phyloP scores from a whole-genome alignment of 192 early-diverging fungal genomes.

The Backusella circina region DNA sequence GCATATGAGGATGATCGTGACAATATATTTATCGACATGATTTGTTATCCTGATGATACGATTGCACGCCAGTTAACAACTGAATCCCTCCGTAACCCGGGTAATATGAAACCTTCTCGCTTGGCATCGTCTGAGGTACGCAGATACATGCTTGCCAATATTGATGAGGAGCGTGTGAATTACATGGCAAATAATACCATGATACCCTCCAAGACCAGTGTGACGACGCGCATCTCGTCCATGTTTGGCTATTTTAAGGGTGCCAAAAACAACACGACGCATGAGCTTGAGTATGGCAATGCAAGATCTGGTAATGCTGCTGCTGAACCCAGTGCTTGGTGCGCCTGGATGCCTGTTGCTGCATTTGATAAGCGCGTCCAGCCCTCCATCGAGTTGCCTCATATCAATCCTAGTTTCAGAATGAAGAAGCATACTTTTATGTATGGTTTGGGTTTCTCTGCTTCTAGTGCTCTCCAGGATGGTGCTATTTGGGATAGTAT shows the following conservation, averaged over 20 bases:
- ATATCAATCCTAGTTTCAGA: slow-evolving; percentile 34
- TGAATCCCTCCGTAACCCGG: slow-evolving; percentile 50
- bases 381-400: slow-evolving; percentile 37
- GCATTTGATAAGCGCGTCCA: slow-evolving; percentile 15
- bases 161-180: slow-evolving; percentile 46
- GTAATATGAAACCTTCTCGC: slow-evolving; percentile 33
- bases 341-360: slow-evolving; percentile 28
- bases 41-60: slow-evolving; percentile 58
- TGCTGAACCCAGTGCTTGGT: slow-evolving; percentile 1
- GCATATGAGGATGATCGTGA: slow-evolving; percentile 67
- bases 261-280: neutral
- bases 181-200: slow-evolving; percentile 38
- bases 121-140: slow-evolving; percentile 54
- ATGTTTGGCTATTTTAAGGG: slow-evolving; percentile 30
- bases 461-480: slow-evolving; percentile 12
- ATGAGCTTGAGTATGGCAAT: neutral
- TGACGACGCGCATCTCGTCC: slow-evolving; percentile 10
- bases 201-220: slow-evolving; percentile 14
- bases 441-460: slow-evolving; percentile 41
- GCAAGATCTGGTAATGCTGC: neutral
- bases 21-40: slow-evolving; percentile 51
- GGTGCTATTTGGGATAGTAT: slow-evolving; percentile 45
- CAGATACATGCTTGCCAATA: slow-evolving; percentile 58
- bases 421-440: slow-evolving; percentile 26
- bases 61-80: slow-evolving; percentile 56